These are phyloP conservation scores for Nemania serpens DNA, from an alignment of 2,329 filamentous ascomycete species.

Conservation along the genomic window DNA sequence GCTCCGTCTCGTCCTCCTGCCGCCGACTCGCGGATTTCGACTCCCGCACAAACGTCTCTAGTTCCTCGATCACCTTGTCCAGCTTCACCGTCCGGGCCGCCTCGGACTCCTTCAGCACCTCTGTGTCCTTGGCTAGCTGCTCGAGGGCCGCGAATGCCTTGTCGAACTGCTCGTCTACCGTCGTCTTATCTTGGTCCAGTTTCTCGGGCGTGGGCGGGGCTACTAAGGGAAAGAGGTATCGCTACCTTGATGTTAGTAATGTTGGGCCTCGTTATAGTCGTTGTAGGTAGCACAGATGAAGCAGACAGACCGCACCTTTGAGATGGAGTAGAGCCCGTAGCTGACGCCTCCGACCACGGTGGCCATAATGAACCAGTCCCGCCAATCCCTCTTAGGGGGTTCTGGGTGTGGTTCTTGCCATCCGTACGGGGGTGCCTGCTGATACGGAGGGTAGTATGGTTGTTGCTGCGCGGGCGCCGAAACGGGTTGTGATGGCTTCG, in stretches of 20 bases:
- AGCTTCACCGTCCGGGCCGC: conserved; percentile 80
- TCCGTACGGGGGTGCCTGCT: conserved; percentile 54
- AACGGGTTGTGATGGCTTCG: conserved; percentile 49
- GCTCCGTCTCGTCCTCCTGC: conserved; percentile 84
- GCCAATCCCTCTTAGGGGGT: conserved; percentile 85
- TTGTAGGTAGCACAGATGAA: background rate
- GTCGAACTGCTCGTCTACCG: conserved; percentile 91
- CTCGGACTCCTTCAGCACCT: conserved; percentile 84
- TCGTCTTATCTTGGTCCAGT: conserved; percentile 90
- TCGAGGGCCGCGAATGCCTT: conserved; percentile 90
- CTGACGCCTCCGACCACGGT: conserved; percentile 89
- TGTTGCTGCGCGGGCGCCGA: conserved; percentile 48
- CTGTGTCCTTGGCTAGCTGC: conserved; percentile 88
- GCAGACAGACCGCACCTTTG: conserved; percentile 67
- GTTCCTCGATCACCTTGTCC: conserved; percentile 78
- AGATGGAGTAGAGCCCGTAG: conserved; percentile 85
- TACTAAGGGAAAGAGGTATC: conserved; percentile 89
- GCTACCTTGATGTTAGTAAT: conserved; percentile 58
- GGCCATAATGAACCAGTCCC: conserved; percentile 99
- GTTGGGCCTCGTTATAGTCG: background rate
- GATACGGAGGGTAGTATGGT: conserved; percentile 53
- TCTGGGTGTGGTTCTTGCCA: conserved; percentile 63
- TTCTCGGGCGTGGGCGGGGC: conserved; percentile 92
- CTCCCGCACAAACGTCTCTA: conserved; percentile 81
- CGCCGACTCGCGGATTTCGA: conserved; percentile 81